Conservation (phyloP, 2,329 filamentous ascomycete genomes). For the Fusarium fujikuroi region DNA sequence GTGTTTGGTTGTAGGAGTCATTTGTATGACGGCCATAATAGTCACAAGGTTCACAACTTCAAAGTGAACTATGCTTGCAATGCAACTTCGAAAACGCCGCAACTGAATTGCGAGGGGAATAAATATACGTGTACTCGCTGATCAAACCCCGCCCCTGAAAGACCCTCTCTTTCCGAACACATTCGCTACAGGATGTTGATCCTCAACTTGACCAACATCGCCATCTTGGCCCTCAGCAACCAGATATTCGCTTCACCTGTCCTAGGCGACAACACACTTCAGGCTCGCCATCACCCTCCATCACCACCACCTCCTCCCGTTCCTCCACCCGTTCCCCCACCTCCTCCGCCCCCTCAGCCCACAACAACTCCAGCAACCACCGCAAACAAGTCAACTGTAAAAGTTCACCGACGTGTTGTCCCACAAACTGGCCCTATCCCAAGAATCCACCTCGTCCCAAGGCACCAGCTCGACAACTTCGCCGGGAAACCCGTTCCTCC, state of each 20-base stretch:
- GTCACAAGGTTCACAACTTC: not conserved
- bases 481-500: not conserved
- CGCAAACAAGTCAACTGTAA: not conserved
- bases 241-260: not conserved
- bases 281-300: not conserved
- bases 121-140: not conserved
- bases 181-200: not conserved
- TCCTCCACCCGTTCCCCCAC: not conserved
- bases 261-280: not conserved
- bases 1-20: fast-evolving
- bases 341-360: not conserved
- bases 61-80: not conserved
- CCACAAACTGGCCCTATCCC: not conserved
- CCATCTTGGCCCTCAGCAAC: not conserved
- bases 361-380: not conserved
- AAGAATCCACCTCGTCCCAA: not conserved
- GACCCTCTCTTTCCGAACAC: fast-evolving
- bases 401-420: fast-evolving
- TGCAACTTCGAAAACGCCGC: not conserved
- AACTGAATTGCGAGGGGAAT: not conserved
- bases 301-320: not conserved
- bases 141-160: not conserved
- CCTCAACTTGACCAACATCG: not conserved
- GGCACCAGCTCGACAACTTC: not conserved
- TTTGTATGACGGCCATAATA: not conserved